phyloP scores from a whole-genome alignment of 768 basidiomycete species.

The Mycena filopes region DNA sequence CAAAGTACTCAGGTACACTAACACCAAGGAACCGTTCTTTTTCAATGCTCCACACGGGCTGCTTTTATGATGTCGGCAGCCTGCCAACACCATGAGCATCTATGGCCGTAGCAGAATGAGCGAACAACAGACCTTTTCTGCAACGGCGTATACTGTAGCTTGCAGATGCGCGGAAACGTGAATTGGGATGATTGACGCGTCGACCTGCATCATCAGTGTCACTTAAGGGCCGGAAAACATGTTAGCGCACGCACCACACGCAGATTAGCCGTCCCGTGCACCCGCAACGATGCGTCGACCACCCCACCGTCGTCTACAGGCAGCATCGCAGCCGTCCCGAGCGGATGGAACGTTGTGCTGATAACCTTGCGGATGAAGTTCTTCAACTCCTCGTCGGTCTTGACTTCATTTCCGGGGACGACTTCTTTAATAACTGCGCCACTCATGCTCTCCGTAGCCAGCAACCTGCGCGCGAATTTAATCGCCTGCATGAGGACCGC shows the following conservation, averaged over 20 bases:
- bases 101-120: too few species aligned
- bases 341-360: slow-evolving; percentile 33
- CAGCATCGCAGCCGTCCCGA: slow-evolving; percentile 45
- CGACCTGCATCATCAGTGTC: too few species aligned
- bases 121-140: too few species aligned
- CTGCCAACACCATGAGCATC: too few species aligned
- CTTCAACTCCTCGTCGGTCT: slow-evolving; percentile 28
- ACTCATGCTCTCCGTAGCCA: slow-evolving; percentile 23
- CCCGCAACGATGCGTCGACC: slow-evolving; percentile 35
- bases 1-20: too few species aligned
- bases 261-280: slow-evolving; percentile 37
- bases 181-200: too few species aligned
- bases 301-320: slow-evolving; percentile 41
- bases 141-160: too few species aligned
- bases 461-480: slow-evolving; percentile 39
- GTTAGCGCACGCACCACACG: slow-evolving; percentile 28
- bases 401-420: slow-evolving; percentile 21
- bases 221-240: too few species aligned
- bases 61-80: too few species aligned
- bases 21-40: too few species aligned
- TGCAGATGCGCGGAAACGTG: too few species aligned
- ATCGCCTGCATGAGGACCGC: slow-evolving; percentile 35
- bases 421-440: slow-evolving; percentile 24
- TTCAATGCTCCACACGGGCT: background rate
- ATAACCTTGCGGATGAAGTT: slow-evolving; percentile 29